Base-by-base conservation (phyloP, 768 basidiomycete species). In the Hygrocybe punicea region DNA sequence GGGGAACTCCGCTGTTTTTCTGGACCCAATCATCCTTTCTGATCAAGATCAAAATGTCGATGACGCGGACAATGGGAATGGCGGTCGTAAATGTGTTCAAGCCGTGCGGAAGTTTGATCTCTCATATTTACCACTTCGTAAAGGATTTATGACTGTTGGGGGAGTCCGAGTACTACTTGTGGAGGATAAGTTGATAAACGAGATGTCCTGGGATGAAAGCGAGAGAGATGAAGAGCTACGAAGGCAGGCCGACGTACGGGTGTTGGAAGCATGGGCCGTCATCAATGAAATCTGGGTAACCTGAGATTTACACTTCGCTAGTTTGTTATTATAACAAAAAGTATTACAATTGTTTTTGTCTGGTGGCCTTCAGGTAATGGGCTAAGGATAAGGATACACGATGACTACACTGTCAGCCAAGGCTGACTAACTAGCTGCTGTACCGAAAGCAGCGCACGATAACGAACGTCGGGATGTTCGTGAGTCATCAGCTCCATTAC, bases 401-500 rank as follows among this genome's bases (percentile, higher is more conserved):
- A 21, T 19, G 29, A 29, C 55, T 45, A 86, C 37, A 76, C 81
- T 19, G 80, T 73, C 44, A 83, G 70, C 91, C 91, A 94, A 8
- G 91, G 86, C 63, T 95, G 92, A 69, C 92, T 93, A 65, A 97
- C 89, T 33, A 97, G 84, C 54, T 87, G 84, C 68, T 98, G 94
- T 8, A 95, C 94, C 5, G 91, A 87, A 36, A 98, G 76, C 36
- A 98, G 76, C 2, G 94, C 93, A 56, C 88, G 87, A 78, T 98
- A 99, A 62, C 93, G 84, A 54, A 98, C 93, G 64, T 98, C 90
- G 19, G 89, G 76, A 68, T 93, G 85, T 33, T 81, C 74, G 70
- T 98, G 92, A 0, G 87, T 84, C 92, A 98, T 95, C 51, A 99
- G 80, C 66, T 93, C 89, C 91, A 93, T 93, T 4, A 89, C 87